These are phyloP conservation scores for bread wheat (Triticum aestivum) DNA, from an alignment of 176 grass and related monocot species.

Conservation along the genomic window IWGSC_CS_RefSeq_v2.1 NC_057796.1:22290357-22290856, in stretches of 20 bases:
- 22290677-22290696: no score
- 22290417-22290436: not conserved
- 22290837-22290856: slow-evolving; percentile 43
- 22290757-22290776: slow-evolving; percentile 92
- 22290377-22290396: not conserved
- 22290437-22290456: not conserved
- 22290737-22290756: slow-evolving; percentile 76
- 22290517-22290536: not conserved
- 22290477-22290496: not conserved
- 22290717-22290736: slow-evolving; percentile 64
- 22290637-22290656: not conserved
- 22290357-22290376: not conserved
- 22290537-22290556: not conserved
- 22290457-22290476: not conserved
- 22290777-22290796: slow-evolving; percentile 54
- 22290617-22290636: not conserved
- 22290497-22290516: not conserved
- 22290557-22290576: not conserved
- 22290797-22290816: slow-evolving; percentile 44
- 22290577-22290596: not conserved
- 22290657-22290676: not conserved
- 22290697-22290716: not conserved
- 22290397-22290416: not conserved
- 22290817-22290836: slow-evolving; percentile 68
- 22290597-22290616: not conserved